A percentile compares a stretch with the other conserved stretches of the same genome.
Conservation (phyloP, 2,329 filamentous ascomycete genomes). For the Aspergillus candidus region DNA sequence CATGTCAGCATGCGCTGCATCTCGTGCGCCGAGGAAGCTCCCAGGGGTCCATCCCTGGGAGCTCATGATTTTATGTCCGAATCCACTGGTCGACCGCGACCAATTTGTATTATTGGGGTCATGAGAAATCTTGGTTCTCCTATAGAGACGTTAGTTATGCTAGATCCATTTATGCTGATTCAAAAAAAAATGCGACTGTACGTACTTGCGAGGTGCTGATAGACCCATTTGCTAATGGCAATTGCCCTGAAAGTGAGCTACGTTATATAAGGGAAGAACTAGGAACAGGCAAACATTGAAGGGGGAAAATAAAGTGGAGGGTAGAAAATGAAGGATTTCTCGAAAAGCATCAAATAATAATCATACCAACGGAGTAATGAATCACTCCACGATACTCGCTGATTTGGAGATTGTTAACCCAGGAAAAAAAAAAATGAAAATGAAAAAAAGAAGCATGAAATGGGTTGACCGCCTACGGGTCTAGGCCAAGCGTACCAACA, state of each 20-base stretch:
- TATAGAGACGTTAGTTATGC: slow-evolving; percentile 22
- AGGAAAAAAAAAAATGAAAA: slow-evolving; percentile 7
- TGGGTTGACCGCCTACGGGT: slow-evolving; percentile 1
- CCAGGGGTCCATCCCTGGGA: slow-evolving; percentile 89
- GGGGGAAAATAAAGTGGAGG: neutral
- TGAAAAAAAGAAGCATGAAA: neutral
- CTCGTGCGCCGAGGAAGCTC: slow-evolving; percentile 68
- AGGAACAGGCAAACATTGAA: neutral
- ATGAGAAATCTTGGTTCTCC: slow-evolving; percentile 67
- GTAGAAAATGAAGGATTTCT: neutral
- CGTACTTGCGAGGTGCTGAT: slow-evolving; percentile 61
- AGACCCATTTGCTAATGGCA: slow-evolving; percentile 54
- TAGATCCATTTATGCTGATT: too few relatives aligned
- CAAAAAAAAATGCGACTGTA: neutral
- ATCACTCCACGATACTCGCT: neutral
- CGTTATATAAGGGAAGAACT: neutral
- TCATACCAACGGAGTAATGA: neutral
- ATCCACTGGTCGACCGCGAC: slow-evolving; percentile 73
- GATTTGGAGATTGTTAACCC: neutral
- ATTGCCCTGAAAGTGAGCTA: neutral
- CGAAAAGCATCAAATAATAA: too few relatives aligned
- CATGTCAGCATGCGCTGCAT: slow-evolving; percentile 67
- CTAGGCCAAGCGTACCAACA: neutral
- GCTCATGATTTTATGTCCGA: slow-evolving; percentile 83
- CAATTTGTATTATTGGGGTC: slow-evolving; percentile 97